Base-by-base conservation (phyloP, 371 early-diverging fungal species). In the Mucor velutinosus region DNA sequence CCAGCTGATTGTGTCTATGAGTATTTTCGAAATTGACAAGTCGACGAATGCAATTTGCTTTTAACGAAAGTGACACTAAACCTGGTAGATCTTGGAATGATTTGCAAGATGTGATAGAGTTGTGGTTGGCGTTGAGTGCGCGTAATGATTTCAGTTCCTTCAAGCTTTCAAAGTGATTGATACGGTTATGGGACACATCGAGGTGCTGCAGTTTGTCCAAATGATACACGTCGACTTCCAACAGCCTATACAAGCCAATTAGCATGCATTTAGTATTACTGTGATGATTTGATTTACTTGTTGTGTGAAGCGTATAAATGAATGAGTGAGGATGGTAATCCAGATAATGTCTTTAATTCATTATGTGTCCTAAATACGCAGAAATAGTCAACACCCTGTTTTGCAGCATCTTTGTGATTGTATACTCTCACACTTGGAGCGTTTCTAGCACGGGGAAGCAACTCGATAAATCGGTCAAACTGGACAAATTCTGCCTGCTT, bases 111-210 rank as follows among this genome's bases (percentile, higher is more conserved):
- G 69, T 68, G 21, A 87, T 74, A 21, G 69, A 74, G 64, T 87
- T 87, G 57, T 78, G 73, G 56, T 79, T 79, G 2, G 81, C 84
- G 59, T 81, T 79, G 60, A 87, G 17, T 39, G 73, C 75, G 37
- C 85, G 76, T 53, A 86, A 61, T 4, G 57, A 63, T 27, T 49
- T 62, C 1, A 66, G 37, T 25, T 25, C 19, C 32, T 66, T 61
- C 60, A 69, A 60, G 66, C 83, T 78, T 53, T 81, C 76, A 25
- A 86, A 75, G 29, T 68, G 67, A 37, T 67, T 71, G 33, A 86
- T 76, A 19, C 65, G 68, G 61, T 87, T 87, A 61, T 83, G 69
- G 39, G 84, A 85, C 29, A 86, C 65, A 60, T 86, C 80, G 8
- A 87, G 60, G 11, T 79, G 76, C 32, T 84, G 80, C 21, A 87